Percentiles rank a stretch among this genome's conserved stretches.
Evolutionary conservation across 495 filamentous ascomycete genomes (phyloP).

Genomic region (Trichoderma virens): DNA sequence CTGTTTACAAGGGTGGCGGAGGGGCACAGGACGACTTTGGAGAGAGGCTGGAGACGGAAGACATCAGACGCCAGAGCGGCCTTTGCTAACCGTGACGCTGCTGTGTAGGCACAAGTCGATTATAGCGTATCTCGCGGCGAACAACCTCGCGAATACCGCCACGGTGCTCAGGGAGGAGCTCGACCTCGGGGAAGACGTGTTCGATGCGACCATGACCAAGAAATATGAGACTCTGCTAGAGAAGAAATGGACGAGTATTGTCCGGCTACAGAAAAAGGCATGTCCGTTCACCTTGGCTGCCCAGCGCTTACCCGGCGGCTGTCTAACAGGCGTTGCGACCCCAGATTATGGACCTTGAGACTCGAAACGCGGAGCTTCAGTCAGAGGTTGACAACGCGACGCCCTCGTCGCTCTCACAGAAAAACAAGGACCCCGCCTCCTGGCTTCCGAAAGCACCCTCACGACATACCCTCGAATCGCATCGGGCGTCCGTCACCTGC

Average conservation of each 20-base stretch:
- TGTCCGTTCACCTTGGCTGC: slow-evolving; percentile 6
- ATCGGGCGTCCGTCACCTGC: slow-evolving; percentile 73
- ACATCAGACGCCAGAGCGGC: no score
- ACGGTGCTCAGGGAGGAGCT: slow-evolving; percentile 59
- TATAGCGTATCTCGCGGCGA: slow-evolving; percentile 76
- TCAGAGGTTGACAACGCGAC: slow-evolving; percentile 76
- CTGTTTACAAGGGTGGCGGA: slow-evolving; percentile 2
- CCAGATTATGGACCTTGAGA: slow-evolving; percentile 92
- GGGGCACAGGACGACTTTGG: not conserved
- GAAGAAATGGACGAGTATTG: slow-evolving; percentile 94
- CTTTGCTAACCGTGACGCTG: not conserved
- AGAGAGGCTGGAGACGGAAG: no score
- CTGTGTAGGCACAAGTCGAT: slow-evolving; percentile 76
- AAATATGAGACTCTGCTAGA: slow-evolving; percentile 87
- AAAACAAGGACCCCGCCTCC: slow-evolving; percentile 74
- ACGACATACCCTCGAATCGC: slow-evolving; percentile 76
- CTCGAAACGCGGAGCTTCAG: slow-evolving; percentile 61
- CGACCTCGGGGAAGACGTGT: slow-evolving; percentile 54
- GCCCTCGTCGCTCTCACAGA: slow-evolving; percentile 68
- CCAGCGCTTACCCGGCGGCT: not conserved
- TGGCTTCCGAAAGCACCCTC: slow-evolving; percentile 82
- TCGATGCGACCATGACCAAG: slow-evolving; percentile 69
- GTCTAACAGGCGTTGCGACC: slow-evolving; percentile 15
- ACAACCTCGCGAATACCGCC: slow-evolving; percentile 58
- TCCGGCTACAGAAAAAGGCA: slow-evolving; percentile 87